Base-by-base conservation (phyloP, 148 eudicot genomes). In the Rhododendron mucronatum region DNA sequence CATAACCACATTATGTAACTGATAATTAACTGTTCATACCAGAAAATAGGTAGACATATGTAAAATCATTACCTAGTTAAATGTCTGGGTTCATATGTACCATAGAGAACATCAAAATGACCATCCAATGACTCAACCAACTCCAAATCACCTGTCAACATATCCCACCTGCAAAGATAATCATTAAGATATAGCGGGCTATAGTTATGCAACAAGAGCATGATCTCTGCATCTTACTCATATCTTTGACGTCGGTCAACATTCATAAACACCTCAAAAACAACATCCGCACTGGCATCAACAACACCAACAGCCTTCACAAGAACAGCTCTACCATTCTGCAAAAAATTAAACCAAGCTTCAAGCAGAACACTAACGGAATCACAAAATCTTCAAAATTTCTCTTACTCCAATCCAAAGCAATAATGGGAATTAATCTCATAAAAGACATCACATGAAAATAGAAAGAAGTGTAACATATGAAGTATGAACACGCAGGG, bases 231-330 rank as follows among this genome's bases (percentile, higher is more conserved):
- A 59, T 88, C 98, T 92, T 92, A 97, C 99, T 97, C 98, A 61
- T 93, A 94, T 97, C 99, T 95, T 90, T 85, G 90, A 65, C 90
- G 91, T 35, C 95, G 92, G 79, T 94, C 95, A 90, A 90, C 91
- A 86, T 90, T 92, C 90, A 93, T 83, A 86, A 97, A 89, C 86
- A 93, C 92, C 85, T 97, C 98, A 89, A 97, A 95, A 86, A 93
- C 96, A 86, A 95, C 86, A 89, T 94, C 98, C 35, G 95, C 95
- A 89, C 89, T 91, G 15, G 96, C 95, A 88, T 93, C 93, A 59
- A 97, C 91, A 85, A 95, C 93, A 83, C 93, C 99, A 85, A 95
- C 96, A 82, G 98, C 97, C 91, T 97, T 97, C 90, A 97, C 96
- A 84, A 97, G 94, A 84, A 93, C 92, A 85, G 92, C 91, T 92